Percentiles rank a stretch among this genome's conserved stretches.
Evolutionary conservation across 1,284 basidiomycete genomes (phyloP).

Genomic region (Hymenochaete sp.): DNA sequence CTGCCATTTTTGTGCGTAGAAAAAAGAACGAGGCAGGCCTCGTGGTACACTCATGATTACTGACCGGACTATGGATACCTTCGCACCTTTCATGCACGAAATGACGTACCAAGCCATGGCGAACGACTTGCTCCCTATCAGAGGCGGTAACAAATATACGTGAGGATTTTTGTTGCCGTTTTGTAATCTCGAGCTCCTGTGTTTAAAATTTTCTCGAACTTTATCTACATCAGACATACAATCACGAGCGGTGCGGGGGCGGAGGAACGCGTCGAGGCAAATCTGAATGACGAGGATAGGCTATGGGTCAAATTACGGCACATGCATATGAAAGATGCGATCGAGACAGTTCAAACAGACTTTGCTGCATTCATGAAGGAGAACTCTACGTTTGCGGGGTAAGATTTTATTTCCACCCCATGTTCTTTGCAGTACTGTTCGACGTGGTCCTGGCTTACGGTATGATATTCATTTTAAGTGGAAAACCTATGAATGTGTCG

Average conservation of each 20-base stretch:
- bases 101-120: conserved; percentile 99
- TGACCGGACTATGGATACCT: conserved; percentile 90
- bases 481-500: conserved; percentile 82
- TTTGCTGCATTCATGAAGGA: conserved; percentile 92
- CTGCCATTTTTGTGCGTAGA: conserved; percentile 39
- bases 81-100: conserved; percentile 90
- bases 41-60: conserved; percentile 84
- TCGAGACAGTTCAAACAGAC: conserved; percentile 91
- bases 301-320: conserved; percentile 93
- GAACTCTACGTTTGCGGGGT: conserved; percentile 87
- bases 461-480: conserved; percentile 31
- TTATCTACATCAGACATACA: not conserved
- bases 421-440: not conserved
- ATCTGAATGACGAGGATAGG: conserved; percentile 76
- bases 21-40: conserved; percentile 63
- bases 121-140: conserved; percentile 85
- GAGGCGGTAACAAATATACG: conserved; percentile 82
- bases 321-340: conserved; percentile 97
- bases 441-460: conserved; percentile 2
- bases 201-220: not conserved
- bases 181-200: not conserved
- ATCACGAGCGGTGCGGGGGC: not conserved
- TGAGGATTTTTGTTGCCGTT: conserved; percentile 33
- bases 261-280: conserved; percentile 81
- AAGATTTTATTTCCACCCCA: too few relatives aligned